Conservation (phyloP, 2,329 filamentous ascomycete species). For the Neonectria ditissima region DNA sequence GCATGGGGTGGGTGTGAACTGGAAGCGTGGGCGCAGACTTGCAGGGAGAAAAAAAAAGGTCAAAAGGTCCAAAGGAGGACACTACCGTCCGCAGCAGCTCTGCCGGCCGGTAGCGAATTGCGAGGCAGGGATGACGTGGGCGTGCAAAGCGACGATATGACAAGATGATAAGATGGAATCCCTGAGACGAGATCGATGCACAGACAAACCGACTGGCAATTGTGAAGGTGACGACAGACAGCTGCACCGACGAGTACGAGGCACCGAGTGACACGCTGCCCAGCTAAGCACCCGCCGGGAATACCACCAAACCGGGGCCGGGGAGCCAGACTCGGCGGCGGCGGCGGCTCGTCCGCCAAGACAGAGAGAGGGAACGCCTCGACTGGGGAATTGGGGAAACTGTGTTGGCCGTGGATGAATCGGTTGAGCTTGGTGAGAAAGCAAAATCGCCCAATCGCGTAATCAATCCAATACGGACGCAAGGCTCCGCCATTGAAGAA, state of each 20-base stretch:
- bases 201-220: not conserved
- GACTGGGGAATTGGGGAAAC: not conserved
- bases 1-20: not conserved
- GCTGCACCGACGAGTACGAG: not conserved
- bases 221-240: not conserved
- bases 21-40: not conserved
- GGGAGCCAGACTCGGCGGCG: not conserved
- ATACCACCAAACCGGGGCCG: not conserved
- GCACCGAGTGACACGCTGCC: not conserved
- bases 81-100: not conserved
- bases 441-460: not conserved
- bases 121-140: conserved; percentile 5
- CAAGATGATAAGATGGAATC: not conserved
- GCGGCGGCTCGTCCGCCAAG: conserved; percentile 1
- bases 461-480: no score
- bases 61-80: not conserved
- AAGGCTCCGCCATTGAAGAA: not conserved
- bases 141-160: not conserved
- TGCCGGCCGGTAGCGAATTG: not conserved
- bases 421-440: not conserved
- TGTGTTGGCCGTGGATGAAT: not conserved
- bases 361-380: conserved; percentile 1
- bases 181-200: not conserved
- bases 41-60: not conserved
- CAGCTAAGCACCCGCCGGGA: not conserved